A percentile compares a stretch with the other conserved stretches of the same genome.
Conservation (phyloP, 1,139 yeast genomes). For the Saccharomyces hybrid region DNA sequence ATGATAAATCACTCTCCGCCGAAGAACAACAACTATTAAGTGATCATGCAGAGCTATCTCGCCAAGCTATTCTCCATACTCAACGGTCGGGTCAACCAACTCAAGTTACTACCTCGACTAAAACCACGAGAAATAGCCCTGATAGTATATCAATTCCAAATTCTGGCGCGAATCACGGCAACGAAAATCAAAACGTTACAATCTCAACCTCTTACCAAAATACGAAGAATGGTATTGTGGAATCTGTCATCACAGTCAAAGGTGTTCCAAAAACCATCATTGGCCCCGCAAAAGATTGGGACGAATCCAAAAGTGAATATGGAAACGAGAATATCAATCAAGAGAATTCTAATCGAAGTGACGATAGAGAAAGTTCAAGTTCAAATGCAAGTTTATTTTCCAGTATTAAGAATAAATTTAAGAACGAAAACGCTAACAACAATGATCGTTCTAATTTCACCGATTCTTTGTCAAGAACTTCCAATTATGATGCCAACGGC, state of each 20-base stretch:
- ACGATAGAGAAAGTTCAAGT: neutral
- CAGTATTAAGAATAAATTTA: slow-evolving; percentile 1
- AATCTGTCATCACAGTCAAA: slow-evolving; percentile 73
- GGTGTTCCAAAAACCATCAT: slow-evolving; percentile 86
- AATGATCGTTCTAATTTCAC: neutral
- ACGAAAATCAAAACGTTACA: slow-evolving; percentile 7
- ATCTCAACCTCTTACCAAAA: slow-evolving; percentile 23
- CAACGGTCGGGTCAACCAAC: slow-evolving; percentile 14
- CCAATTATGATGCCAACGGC: neutral
- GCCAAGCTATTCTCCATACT: slow-evolving; percentile 14
- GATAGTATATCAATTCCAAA: neutral
- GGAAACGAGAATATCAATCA: neutral
- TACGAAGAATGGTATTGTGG: slow-evolving; percentile 53
- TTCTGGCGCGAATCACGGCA: neutral
- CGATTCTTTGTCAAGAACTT: neutral
- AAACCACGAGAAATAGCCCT: slow-evolving; percentile 4
- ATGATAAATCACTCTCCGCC: neutral
- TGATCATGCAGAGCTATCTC: slow-evolving; percentile 14
- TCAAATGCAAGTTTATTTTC: slow-evolving; percentile 1
- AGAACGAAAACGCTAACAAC: slow-evolving; percentile 3
- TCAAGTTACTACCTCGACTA: slow-evolving; percentile 12
- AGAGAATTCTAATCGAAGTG: neutral
- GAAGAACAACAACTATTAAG: slow-evolving; percentile 8
- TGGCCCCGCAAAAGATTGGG: slow-evolving; percentile 37
- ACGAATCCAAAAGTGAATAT: slow-evolving; percentile 11